phyloP scores from a whole-genome alignment of 345 rosid species.

The Corchorus capsularis region DNA sequence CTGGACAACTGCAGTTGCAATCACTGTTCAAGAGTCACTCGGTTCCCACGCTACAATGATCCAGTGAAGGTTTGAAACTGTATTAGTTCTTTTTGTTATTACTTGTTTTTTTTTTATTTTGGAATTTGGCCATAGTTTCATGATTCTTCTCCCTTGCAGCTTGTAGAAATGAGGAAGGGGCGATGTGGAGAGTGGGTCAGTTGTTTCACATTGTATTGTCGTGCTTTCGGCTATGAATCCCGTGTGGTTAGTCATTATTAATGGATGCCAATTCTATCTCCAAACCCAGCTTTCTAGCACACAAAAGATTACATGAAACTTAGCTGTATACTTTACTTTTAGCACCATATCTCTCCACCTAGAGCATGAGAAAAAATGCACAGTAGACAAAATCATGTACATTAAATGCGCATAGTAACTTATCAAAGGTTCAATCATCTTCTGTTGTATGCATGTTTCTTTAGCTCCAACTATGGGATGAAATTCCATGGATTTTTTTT shows the following conservation, averaged over 20 bases:
- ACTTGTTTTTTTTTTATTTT: background rate
- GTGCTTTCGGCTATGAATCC: constrained; percentile 84
- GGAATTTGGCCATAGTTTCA: constrained; percentile 18
- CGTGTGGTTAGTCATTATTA: constrained; percentile 92
- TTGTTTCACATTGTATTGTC: constrained; percentile 90
- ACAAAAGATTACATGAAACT: background rate
- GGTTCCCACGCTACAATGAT: constrained; percentile 92
- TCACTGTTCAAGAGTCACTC: constrained; percentile 62
- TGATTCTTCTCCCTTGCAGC: constrained; percentile 42
- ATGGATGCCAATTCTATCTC: no score
- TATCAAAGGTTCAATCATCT: no score
- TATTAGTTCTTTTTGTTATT: background rate
- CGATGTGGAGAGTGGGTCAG: constrained; percentile 99
- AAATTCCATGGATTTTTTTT: background rate
- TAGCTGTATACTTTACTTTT: background rate
- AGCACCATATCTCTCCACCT: no score
- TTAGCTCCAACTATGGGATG: background rate
- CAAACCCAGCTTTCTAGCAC: background rate
- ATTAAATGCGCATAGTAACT: no score
- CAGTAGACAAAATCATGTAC: no score
- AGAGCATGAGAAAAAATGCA: no score
- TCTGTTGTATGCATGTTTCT: background rate
- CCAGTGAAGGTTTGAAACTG: constrained; percentile 70
- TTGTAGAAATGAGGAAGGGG: constrained; percentile 83
- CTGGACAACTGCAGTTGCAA: constrained; percentile 54